A percentile compares a stretch with the other conserved stretches of the same genome.
phyloP scores from a whole-genome alignment of 306 rosid genomes.

The Trifolium repens region DNA sequence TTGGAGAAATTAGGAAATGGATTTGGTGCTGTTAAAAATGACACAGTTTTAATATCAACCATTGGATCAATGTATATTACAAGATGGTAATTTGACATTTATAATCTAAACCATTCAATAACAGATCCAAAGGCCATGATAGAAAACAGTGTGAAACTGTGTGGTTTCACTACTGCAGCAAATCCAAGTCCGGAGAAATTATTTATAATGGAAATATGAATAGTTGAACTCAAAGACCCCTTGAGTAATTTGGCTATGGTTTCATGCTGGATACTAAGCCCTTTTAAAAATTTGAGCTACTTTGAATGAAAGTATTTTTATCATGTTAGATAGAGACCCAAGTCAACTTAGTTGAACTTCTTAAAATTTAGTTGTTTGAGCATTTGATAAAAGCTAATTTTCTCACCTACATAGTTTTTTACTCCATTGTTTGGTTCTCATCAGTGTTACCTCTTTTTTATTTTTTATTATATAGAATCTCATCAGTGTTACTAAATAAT shows the following conservation, averaged over 20 bases:
- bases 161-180: too few species aligned
- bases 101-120: too few species aligned
- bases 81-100: too few species aligned
- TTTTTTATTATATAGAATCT: background rate
- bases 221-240: slow-evolving; percentile 30
- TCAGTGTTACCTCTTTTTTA: background rate
- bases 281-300: slow-evolving; percentile 34
- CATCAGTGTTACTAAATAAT: slow-evolving; percentile 4
- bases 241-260: slow-evolving; percentile 27
- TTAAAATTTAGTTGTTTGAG: slow-evolving; percentile 20
- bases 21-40: too few species aligned
- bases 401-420: background rate
- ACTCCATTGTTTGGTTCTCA: slow-evolving; percentile 18
- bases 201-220: slow-evolving; percentile 32
- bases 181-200: background rate
- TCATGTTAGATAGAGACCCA: slow-evolving; percentile 23
- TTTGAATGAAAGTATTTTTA: background rate
- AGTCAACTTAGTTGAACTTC: slow-evolving; percentile 32
- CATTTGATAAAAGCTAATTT: slow-evolving; percentile 23
- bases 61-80: too few species aligned
- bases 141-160: too few species aligned
- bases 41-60: too few species aligned
- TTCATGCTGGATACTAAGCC: slow-evolving; percentile 19
- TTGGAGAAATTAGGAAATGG: background rate
- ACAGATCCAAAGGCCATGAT: too few species aligned